phyloP scores from a whole-genome alignment of 2,329 filamentous ascomycete genomes.

The Corinectria fuckeliana region DNA sequence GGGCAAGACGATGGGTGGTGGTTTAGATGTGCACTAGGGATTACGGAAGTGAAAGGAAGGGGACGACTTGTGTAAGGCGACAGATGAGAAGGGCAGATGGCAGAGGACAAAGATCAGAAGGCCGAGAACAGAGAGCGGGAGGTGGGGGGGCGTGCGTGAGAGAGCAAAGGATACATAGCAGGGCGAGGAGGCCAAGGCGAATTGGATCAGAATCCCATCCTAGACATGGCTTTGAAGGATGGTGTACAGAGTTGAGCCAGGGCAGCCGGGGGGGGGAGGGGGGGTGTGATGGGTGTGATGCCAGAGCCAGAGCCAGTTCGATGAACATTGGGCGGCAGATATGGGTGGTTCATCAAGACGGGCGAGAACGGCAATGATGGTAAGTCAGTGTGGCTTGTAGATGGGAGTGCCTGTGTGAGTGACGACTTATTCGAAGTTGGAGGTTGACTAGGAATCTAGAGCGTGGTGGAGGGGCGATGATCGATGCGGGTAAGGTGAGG shows the following conservation, averaged over 20 bases:
- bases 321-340: neutral
- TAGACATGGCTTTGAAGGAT: slow-evolving; percentile 1
- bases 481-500: slow-evolving; percentile 33
- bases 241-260: slow-evolving; percentile 7
- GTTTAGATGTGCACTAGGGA: slow-evolving; percentile 28
- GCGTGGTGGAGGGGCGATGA: slow-evolving; percentile 11
- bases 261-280: slow-evolving; percentile 4
- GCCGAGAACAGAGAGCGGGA: slow-evolving; percentile 4
- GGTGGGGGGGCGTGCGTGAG: slow-evolving; percentile 17
- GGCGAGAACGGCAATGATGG: slow-evolving; percentile 7
- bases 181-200: slow-evolving; percentile 21
- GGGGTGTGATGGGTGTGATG: neutral
- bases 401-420: slow-evolving; percentile 23
- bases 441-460: no score
- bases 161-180: slow-evolving; percentile 23
- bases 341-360: slow-evolving; percentile 1
- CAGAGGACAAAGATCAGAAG: neutral
- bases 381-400: slow-evolving; percentile 5
- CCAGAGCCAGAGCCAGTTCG: slow-evolving; percentile 1
- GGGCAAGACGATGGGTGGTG: slow-evolving; percentile 32
- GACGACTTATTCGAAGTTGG: neutral
- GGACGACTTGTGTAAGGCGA: neutral
- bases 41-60: slow-evolving; percentile 5
- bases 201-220: slow-evolving; percentile 3
- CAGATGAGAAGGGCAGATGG: neutral